Evolutionary conservation across 495 filamentous ascomycete genomes (phyloP).

Genomic region (Lentithecium fluviatile): DNA sequence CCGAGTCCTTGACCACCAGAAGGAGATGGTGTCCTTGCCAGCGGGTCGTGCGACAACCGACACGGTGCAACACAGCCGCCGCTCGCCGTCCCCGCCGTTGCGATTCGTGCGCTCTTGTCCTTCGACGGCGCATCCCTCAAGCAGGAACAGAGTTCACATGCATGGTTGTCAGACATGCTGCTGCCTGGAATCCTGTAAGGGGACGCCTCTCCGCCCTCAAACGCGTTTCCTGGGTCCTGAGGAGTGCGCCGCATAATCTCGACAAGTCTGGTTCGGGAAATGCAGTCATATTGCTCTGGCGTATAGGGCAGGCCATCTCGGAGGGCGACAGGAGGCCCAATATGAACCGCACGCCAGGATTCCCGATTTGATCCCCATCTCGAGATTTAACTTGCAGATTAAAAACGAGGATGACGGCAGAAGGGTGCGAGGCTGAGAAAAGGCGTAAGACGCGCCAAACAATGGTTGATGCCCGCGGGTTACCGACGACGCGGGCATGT

Average conservation of each 20-base stretch:
- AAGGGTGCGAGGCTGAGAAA: slow-evolving; percentile 14
- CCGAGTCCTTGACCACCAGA: background rate
- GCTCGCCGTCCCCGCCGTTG: slow-evolving; percentile 10
- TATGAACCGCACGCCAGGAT: no score
- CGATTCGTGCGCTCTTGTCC: background rate
- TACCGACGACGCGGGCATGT: slow-evolving; percentile 15
- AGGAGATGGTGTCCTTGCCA: slow-evolving; percentile 12
- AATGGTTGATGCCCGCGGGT: slow-evolving; percentile 21
- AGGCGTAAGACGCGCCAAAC: slow-evolving; percentile 7
- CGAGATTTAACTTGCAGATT: background rate
- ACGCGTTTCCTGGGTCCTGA: slow-evolving; percentile 8
- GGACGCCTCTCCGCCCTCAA: background rate
- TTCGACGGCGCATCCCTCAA: background rate
- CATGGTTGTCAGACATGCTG: slow-evolving; percentile 9
- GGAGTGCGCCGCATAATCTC: slow-evolving; percentile 14
- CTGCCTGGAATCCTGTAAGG: slow-evolving; percentile 25
- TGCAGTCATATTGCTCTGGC: background rate
- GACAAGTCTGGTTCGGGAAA: slow-evolving; percentile 8
- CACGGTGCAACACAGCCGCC: slow-evolving; percentile 14
- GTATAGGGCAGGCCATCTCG: no score
- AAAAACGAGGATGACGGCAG: background rate
- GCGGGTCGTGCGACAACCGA: slow-evolving; percentile 17
- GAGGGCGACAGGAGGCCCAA: no score
- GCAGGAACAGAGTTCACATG: slow-evolving; percentile 25
- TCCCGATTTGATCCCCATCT: background rate